Conservation (phyloP, 2,329 filamentous ascomycete species). For the Seiridium unicorne region DNA sequence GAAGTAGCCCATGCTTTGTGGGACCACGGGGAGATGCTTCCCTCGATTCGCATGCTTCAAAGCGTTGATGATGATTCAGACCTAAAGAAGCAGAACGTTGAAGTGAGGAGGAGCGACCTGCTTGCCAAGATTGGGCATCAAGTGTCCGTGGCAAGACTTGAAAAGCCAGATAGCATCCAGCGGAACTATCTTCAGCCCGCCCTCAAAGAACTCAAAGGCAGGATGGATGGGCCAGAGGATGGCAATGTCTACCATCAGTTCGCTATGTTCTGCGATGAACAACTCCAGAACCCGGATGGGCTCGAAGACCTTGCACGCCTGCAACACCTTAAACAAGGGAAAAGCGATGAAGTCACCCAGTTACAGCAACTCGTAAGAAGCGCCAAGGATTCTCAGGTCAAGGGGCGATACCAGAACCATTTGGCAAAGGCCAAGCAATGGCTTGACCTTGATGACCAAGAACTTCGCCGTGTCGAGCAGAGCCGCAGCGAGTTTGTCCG, state of each 20-base stretch:
- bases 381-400: conserved; percentile 52
- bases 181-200: conserved; percentile 82
- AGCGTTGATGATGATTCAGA: conserved; percentile 62
- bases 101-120: conserved; percentile 73
- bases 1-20: conserved; percentile 89
- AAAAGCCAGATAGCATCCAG: conserved; percentile 89
- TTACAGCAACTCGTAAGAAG: conserved; percentile 59
- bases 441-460: conserved; percentile 86
- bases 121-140: conserved; percentile 86
- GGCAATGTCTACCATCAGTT: conserved; percentile 93
- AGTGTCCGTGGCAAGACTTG: conserved; percentile 83
- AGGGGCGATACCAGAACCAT: conserved; percentile 56
- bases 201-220: conserved; percentile 73
- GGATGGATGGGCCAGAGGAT: conserved; percentile 67
- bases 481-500: conserved; percentile 81
- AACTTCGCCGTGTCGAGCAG: conserved; percentile 75
- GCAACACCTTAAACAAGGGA: conserved; percentile 74
- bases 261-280: conserved; percentile 90
- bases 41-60: conserved; percentile 87
- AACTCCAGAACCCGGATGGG: conserved; percentile 82
- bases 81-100: conserved; percentile 67
- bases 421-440: conserved; percentile 77
- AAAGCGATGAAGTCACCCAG: conserved; percentile 75
- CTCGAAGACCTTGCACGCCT: conserved; percentile 82
- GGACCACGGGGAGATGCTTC: conserved; percentile 87